Evolutionary conservation across 257 asterid genomes (phyloP).

Genomic region (Solanum piurae): DNA sequence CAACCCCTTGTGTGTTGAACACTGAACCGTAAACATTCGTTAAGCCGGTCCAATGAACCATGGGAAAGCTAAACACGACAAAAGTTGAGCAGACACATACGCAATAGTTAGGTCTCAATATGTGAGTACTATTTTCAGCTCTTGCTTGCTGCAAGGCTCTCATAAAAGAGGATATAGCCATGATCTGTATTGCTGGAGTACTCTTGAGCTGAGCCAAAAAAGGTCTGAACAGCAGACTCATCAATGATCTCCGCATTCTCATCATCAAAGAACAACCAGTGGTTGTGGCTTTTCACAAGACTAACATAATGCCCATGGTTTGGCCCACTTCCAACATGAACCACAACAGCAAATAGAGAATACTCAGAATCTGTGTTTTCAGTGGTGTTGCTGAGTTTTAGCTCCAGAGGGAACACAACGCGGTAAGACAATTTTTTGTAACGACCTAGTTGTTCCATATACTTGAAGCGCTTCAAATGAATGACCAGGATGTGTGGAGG

Average conservation of each 20-base stretch:
- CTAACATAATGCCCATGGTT: slow-evolving; percentile 87
- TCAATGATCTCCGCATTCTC: slow-evolving; percentile 84
- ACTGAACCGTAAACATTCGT: neutral
- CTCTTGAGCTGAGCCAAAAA: slow-evolving; percentile 84
- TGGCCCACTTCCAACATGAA: slow-evolving; percentile 84
- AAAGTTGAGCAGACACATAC: neutral
- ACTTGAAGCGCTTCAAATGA: slow-evolving; percentile 77
- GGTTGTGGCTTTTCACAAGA: slow-evolving; percentile 84
- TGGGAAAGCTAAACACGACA: neutral
- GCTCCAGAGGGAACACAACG: slow-evolving; percentile 80
- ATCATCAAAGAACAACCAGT: slow-evolving; percentile 79
- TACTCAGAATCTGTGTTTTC: slow-evolving; percentile 82
- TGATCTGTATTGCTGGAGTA: slow-evolving; percentile 76
- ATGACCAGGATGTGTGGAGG: slow-evolving; percentile 78
- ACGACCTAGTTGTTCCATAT: slow-evolving; percentile 70
- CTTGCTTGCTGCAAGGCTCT: slow-evolving; percentile 19
- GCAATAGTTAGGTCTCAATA: neutral
- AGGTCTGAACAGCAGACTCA: slow-evolving; percentile 78
- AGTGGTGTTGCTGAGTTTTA: slow-evolving; percentile 68
- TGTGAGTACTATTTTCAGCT: neutral
- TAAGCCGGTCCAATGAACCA: neutral
- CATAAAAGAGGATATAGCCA: slow-evolving; percentile 74
- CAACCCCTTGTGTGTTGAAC: neutral
- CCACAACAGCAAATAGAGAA: slow-evolving; percentile 70
- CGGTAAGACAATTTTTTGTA: slow-evolving; percentile 75